Conservation (phyloP, 2,329 filamentous ascomycete species). For the Chaetomiaceae sp. region DNA sequence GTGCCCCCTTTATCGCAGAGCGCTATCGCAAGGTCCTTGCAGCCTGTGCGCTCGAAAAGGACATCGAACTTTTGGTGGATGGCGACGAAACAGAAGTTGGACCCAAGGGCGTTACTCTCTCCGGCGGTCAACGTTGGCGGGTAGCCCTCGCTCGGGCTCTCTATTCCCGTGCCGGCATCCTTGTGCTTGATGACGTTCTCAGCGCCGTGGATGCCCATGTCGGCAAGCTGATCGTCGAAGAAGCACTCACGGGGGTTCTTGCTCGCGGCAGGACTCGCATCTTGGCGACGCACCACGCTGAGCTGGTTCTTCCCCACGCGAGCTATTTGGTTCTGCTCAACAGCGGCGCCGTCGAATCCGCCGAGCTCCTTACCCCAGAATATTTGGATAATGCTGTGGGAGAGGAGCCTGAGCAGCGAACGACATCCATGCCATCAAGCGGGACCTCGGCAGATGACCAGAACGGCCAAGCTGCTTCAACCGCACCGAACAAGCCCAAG, state of each 20-base stretch:
- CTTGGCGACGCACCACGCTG: slow-evolving; percentile 52
- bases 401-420: not conserved
- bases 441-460: not conserved
- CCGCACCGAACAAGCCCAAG: slow-evolving; percentile 5
- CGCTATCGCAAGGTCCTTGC: slow-evolving; percentile 44
- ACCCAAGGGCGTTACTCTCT: slow-evolving; percentile 39
- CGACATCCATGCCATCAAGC: not conserved
- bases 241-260: slow-evolving; percentile 48
- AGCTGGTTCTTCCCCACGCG: slow-evolving; percentile 30
- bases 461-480: not conserved
- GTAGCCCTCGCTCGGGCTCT: slow-evolving; percentile 42
- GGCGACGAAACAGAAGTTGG: slow-evolving; percentile 42
- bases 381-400: not conserved
- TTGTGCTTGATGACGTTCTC: slow-evolving; percentile 45
- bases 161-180: slow-evolving; percentile 40
- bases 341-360: slow-evolving; percentile 26
- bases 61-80: slow-evolving; percentile 39
- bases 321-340: slow-evolving; percentile 30
- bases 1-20: slow-evolving; percentile 34
- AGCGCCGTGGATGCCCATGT: slow-evolving; percentile 46
- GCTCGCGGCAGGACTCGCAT: slow-evolving; percentile 54
- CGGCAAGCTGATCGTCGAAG: slow-evolving; percentile 44
- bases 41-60: slow-evolving; percentile 41
- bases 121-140: slow-evolving; percentile 43
- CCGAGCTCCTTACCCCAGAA: slow-evolving; percentile 19